Evolutionary conservation across 2,329 filamentous ascomycete species (phyloP).

Genomic region (Verticillium isaacii): DNA sequence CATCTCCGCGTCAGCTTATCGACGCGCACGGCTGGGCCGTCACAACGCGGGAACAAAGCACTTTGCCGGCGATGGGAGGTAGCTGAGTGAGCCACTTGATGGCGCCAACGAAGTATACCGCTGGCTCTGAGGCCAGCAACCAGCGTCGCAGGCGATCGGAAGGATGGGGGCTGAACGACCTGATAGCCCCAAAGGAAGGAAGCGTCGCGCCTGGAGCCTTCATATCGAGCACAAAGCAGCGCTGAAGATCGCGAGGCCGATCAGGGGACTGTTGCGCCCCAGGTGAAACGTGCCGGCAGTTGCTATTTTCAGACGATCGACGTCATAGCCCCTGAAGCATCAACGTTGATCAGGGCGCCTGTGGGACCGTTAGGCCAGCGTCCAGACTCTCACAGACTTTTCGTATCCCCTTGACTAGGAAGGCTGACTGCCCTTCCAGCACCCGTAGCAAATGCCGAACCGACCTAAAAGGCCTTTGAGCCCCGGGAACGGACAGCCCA

Average conservation of each 20-base stretch:
- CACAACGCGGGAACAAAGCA: not conserved
- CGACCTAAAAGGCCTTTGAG: not conserved
- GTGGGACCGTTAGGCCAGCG: not conserved
- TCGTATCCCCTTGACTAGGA: too few relatives aligned
- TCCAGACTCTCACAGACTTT: not conserved
- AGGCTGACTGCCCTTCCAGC: not conserved
- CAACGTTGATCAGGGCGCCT: not conserved
- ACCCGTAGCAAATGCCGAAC: not conserved
- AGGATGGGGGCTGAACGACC: not conserved
- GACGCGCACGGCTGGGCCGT: not conserved
- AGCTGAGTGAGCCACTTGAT: not conserved
- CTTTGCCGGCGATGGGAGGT: not conserved
- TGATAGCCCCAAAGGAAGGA: not conserved
- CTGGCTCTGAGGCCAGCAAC: not conserved
- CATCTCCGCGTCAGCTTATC: not conserved
- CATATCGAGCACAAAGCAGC: not conserved
- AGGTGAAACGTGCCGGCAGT: not conserved
- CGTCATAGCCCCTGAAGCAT: slow-evolving; percentile 1
- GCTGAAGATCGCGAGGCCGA: not conserved
- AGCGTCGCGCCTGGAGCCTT: not conserved
- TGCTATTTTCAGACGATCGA: slow-evolving; percentile 2
- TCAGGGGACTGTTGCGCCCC: not conserved
- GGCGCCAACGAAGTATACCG: not conserved
- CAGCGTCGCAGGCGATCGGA: not conserved
- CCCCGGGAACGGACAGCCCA: not conserved